A percentile compares a stretch with the other conserved stretches of the same genome.
Conservation (phyloP, 441 rosid genomes). For the Mallotus japonicus region DNA sequence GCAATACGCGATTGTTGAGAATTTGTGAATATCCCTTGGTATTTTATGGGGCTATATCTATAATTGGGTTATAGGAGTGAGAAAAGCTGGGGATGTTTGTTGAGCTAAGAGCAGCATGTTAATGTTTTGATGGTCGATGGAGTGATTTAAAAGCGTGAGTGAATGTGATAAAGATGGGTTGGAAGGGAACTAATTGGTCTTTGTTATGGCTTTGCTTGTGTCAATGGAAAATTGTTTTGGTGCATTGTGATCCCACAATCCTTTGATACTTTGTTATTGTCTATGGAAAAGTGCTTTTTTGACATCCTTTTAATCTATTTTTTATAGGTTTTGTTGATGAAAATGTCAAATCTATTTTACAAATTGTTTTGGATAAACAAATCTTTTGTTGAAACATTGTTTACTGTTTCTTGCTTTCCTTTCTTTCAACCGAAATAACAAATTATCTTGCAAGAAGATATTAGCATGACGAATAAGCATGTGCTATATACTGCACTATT, state of each 20-base stretch:
- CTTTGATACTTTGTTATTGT: no score
- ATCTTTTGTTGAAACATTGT: no score
- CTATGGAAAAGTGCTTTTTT: no score
- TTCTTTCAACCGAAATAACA: no score
- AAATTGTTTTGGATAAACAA: no score
- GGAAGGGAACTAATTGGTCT: slow-evolving; percentile 17
- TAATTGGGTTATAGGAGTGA: slow-evolving; percentile 8
- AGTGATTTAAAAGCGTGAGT: slow-evolving; percentile 11
- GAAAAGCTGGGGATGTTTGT: slow-evolving; percentile 19
- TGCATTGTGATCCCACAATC: background rate
- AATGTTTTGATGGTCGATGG: slow-evolving; percentile 15
- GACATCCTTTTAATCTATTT: no score
- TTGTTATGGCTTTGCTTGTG: slow-evolving; percentile 16
- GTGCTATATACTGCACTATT: no score
- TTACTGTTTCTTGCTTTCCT: no score
- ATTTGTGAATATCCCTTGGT: slow-evolving; percentile 28
- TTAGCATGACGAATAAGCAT: no score
- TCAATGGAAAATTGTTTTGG: slow-evolving; percentile 12
- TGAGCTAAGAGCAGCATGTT: slow-evolving; percentile 20
- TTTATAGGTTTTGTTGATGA: background rate
- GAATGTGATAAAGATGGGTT: slow-evolving; percentile 5
- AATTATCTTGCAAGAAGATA: no score
- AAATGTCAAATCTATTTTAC: no score
- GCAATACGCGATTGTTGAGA: slow-evolving; percentile 28
- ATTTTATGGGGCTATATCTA: slow-evolving; percentile 25